Conservation (phyloP, 2,329 filamentous ascomycete species). For the Epichloe amarillans region DNA sequence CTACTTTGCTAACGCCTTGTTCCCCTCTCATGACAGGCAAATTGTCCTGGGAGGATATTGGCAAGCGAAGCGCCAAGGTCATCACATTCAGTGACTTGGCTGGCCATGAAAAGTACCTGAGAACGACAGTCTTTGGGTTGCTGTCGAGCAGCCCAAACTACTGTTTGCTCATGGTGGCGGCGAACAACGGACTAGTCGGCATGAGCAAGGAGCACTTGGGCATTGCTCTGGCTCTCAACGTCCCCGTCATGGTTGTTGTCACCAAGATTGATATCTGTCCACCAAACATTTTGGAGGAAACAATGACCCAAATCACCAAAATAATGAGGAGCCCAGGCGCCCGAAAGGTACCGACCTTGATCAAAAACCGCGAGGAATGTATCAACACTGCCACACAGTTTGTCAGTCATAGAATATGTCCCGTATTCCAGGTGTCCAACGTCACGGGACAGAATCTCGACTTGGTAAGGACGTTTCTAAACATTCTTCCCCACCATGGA, state of each 20-base stretch:
- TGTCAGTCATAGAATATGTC: conserved; percentile 87
- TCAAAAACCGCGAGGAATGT: conserved; percentile 81
- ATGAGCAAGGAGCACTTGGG: conserved; percentile 98
- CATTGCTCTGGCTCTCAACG: conserved; percentile 85
- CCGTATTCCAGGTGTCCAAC: conserved; percentile 96
- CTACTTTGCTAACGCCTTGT: too few species aligned
- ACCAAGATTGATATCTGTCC: conserved; percentile 99
- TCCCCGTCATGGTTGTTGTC: conserved; percentile 93
- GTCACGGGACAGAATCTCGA: conserved; percentile 88
- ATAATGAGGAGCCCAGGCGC: conserved; percentile 91
- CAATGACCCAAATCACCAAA: conserved; percentile 77
- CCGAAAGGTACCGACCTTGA: conserved; percentile 89
- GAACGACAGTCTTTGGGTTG: conserved; percentile 92
- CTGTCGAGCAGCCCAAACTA: conserved; percentile 94
- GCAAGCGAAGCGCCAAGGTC: conserved; percentile 86
- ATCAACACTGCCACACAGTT: conserved; percentile 95
- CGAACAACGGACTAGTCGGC: conserved; percentile 90
- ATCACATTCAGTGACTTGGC: conserved; percentile 94
- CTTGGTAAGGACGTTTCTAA: conserved; percentile 82
- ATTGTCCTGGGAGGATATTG: conserved; percentile 95
- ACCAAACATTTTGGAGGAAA: conserved; percentile 87
- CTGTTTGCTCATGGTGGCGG: conserved; percentile 94
- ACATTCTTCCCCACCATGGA: conserved; percentile 88
- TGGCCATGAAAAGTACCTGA: conserved; percentile 86
- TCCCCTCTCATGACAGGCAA: conserved; percentile 26